These are phyloP conservation scores for Phytophthora citricola DNA, from an alignment of 352 stramenopile genomes.

Conservation along the genomic window DNA sequence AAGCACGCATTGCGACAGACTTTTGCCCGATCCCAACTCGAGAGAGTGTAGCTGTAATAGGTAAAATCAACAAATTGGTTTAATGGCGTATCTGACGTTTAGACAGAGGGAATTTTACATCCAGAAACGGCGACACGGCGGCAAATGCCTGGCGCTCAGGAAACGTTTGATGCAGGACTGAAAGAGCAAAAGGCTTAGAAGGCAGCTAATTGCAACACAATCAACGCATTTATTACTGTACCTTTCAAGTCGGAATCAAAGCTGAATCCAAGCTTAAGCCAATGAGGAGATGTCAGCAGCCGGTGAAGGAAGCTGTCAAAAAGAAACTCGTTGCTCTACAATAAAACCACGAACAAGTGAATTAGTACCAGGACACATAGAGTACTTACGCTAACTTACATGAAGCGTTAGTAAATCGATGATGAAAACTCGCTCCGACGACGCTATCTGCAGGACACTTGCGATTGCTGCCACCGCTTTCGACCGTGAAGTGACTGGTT, in stretches of 20 bases:
- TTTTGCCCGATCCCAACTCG: slow-evolving; percentile 40
- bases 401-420: slow-evolving; percentile 66
- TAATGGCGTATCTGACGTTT: too few relatives aligned
- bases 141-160: slow-evolving; percentile 53
- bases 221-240: slow-evolving; percentile 17
- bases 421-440: slow-evolving; percentile 51
- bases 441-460: slow-evolving; percentile 73
- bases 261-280: slow-evolving; percentile 72
- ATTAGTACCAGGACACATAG: not conserved
- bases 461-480: slow-evolving; percentile 43
- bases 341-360: slow-evolving; percentile 1
- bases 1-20: slow-evolving; percentile 48
- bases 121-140: slow-evolving; percentile 49
- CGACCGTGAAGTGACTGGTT: slow-evolving; percentile 42
- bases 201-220: not conserved
- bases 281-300: slow-evolving; percentile 41
- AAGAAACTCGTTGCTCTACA: slow-evolving; percentile 49
- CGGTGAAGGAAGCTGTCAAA: slow-evolving; percentile 53
- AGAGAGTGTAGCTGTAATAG: slow-evolving; percentile 39
- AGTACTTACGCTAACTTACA: slow-evolving; percentile 34
- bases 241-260: slow-evolving; percentile 78
- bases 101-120: slow-evolving; percentile 29
- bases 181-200: not conserved
- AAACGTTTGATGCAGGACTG: slow-evolving; percentile 73
- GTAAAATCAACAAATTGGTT: not conserved